phyloP scores from a whole-genome alignment of 495 filamentous ascomycete species.

The Talaromyces thailandensis region DNA sequence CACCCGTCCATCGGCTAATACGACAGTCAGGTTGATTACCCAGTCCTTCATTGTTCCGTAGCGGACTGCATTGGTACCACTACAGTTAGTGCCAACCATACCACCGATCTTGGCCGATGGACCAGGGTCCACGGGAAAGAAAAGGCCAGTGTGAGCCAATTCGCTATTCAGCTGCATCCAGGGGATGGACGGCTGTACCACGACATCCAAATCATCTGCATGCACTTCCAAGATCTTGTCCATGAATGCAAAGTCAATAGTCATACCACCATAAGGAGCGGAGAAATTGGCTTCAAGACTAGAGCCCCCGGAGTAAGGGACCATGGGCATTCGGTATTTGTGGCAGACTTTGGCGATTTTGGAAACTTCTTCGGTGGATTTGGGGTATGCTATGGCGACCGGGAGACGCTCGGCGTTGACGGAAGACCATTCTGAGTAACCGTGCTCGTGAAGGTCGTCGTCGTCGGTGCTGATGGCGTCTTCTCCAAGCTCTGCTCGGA shows the following conservation, averaged over 20 bases:
- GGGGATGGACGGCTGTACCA: slow-evolving; percentile 83
- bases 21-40: slow-evolving; percentile 85
- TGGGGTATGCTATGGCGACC: slow-evolving; percentile 74
- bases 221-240: slow-evolving; percentile 70
- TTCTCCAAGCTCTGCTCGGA: slow-evolving; percentile 50
- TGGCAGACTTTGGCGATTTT: slow-evolving; percentile 71
- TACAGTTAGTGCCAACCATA: slow-evolving; percentile 93
- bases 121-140: slow-evolving; percentile 82
- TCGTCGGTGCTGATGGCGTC: slow-evolving; percentile 76
- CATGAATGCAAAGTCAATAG: slow-evolving; percentile 85
- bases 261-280: slow-evolving; percentile 75
- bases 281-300: slow-evolving; percentile 87
- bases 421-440: slow-evolving; percentile 85
- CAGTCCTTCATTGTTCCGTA: slow-evolving; percentile 98
- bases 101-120: slow-evolving; percentile 75
- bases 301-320: slow-evolving; percentile 76
- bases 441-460: slow-evolving; percentile 71
- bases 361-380: slow-evolving; percentile 71
- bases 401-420: slow-evolving; percentile 69
- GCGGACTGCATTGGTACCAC: slow-evolving; percentile 84
- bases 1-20: slow-evolving; percentile 83
- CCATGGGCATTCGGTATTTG: slow-evolving; percentile 77
- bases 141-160: slow-evolving; percentile 66
- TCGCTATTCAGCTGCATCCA: slow-evolving; percentile 85
- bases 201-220: slow-evolving; percentile 82